Percentiles rank a stretch among this genome's conserved stretches.
phyloP scores from a whole-genome alignment of 306 rosid species.

The Leucaena leucocephala region DNA sequence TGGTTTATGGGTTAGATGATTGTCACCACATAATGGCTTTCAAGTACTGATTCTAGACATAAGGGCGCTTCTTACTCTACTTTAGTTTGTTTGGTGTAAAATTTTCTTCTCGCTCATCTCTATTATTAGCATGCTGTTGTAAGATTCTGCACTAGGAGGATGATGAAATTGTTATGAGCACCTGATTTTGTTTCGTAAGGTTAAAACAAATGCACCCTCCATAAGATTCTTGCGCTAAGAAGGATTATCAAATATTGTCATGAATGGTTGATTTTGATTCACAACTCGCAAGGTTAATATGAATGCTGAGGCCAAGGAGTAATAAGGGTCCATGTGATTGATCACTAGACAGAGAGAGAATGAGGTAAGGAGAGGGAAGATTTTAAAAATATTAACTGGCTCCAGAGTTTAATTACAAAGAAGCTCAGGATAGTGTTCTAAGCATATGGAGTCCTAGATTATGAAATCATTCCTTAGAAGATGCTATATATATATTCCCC shows the following conservation, averaged over 20 bases:
- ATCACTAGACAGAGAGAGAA: not conserved
- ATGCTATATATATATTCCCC: not conserved
- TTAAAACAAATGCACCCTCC: not conserved
- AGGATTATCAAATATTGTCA: not conserved
- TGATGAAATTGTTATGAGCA: not conserved
- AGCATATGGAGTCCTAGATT: not conserved
- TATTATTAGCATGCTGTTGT: not conserved
- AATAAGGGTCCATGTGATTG: not conserved
- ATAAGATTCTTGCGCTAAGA: too few species aligned
- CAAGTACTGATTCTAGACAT: not conserved
- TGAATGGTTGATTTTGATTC: not conserved
- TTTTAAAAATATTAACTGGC: not conserved
- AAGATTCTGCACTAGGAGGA: not conserved
- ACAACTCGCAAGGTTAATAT: not conserved
- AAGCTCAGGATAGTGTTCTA: not conserved
- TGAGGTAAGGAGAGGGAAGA: not conserved
- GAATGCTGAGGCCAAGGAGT: not conserved
- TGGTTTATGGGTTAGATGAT: not conserved
- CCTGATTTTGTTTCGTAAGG: not conserved
- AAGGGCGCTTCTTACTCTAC: not conserved
- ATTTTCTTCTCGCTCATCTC: not conserved
- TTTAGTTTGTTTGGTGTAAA: not conserved
- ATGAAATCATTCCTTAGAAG: not conserved
- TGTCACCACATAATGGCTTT: not conserved
- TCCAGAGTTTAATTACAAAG: not conserved